phyloP scores from a whole-genome alignment of 2,329 filamentous ascomycete species.

The Ampelomyces quisqualis region DNA sequence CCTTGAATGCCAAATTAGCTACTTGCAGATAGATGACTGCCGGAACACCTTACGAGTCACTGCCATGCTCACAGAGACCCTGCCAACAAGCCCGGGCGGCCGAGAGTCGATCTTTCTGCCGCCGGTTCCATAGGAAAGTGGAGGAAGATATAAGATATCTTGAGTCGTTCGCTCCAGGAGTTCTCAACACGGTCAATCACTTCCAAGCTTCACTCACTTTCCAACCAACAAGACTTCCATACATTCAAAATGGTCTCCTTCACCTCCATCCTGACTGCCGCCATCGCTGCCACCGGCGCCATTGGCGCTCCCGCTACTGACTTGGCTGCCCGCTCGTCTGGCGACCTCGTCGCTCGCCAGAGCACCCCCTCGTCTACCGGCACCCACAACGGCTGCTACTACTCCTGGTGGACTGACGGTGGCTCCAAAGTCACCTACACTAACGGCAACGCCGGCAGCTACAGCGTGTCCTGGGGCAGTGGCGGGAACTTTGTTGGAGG shows the following conservation, averaged over 20 bases:
- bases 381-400: conserved; percentile 60
- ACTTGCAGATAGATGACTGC: conserved; percentile 16
- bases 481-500: conserved; percentile 60
- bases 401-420: conserved; percentile 61
- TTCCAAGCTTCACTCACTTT: conserved; percentile 10
- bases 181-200: conserved; percentile 15
- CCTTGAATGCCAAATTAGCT: conserved; percentile 20
- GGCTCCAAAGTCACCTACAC: conserved; percentile 55
- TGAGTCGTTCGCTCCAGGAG: conserved; percentile 11
- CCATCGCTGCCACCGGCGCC: conserved; percentile 26
- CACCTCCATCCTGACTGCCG: conserved; percentile 28
- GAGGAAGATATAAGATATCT: conserved; percentile 23
- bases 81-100: conserved; percentile 9
- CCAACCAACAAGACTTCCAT: conserved; percentile 1
- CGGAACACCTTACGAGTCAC: conserved; percentile 9
- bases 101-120: conserved; percentile 6
- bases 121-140: conserved; percentile 6
- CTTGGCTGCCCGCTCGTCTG: conserved; percentile 41
- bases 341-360: conserved; percentile 31
- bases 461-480: conserved; percentile 53
- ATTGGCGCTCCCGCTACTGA: conserved; percentile 35
- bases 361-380: conserved; percentile 53
- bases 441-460: conserved; percentile 54
- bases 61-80: conserved; percentile 16
- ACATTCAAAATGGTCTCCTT: conserved; percentile 33